Conservation (phyloP, 2,329 filamentous ascomycete species). For the Lasiodiplodia citricola region DNA sequence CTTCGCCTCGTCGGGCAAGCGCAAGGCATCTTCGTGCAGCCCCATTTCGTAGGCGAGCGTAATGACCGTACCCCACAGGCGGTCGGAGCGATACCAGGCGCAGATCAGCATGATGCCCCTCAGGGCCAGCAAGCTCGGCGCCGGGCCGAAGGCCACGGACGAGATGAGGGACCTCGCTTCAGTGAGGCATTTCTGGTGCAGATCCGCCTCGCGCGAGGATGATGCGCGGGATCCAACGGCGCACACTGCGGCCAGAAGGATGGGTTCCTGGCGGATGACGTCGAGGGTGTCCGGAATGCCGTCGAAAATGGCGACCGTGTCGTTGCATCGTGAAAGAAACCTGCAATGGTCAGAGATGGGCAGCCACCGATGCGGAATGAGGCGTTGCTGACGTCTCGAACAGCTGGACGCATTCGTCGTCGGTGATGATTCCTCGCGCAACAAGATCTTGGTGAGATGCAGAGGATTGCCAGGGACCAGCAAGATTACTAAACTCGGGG, state of each 20-base stretch:
- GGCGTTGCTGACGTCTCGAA: background rate
- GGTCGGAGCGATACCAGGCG: background rate
- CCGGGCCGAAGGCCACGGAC: background rate
- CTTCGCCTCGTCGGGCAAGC: background rate
- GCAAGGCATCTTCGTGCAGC: background rate
- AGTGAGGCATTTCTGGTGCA: background rate
- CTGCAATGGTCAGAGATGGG: background rate
- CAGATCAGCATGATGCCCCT: background rate
- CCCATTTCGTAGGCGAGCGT: slow-evolving; percentile 10
- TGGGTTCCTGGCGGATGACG: background rate
- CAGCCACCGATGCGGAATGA: too few relatives aligned
- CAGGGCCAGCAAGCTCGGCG: background rate
- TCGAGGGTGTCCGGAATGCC: background rate
- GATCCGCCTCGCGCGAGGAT: background rate
- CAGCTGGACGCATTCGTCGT: background rate
- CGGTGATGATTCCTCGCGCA: background rate
- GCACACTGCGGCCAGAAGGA: slow-evolving; percentile 7
- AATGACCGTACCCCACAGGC: slow-evolving; percentile 7
- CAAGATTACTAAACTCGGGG: too few relatives aligned
- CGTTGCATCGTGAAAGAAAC: background rate
- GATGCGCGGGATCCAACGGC: slow-evolving; percentile 1
- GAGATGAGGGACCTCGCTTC: background rate
- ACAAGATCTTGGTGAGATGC: background rate
- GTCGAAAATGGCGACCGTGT: slow-evolving; percentile 1
- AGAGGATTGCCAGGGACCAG: background rate